Conservation (phyloP, 169 alveolate genomes). For the Fabrea salina region DNA sequence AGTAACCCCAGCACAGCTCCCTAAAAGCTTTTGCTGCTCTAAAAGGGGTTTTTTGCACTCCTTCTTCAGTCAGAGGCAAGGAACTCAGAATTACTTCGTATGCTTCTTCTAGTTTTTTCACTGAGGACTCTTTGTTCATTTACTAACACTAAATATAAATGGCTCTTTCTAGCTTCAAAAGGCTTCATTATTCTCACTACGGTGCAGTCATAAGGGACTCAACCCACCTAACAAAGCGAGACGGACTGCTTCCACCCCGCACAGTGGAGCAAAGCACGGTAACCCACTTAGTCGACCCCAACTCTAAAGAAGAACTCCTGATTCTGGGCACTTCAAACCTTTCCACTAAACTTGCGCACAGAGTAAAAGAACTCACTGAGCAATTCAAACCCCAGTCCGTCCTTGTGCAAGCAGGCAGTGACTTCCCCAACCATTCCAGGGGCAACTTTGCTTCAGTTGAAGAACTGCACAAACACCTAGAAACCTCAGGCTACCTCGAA, state of each 20-base stretch:
- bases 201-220: constrained; percentile 27
- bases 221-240: neutral
- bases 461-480: constrained; percentile 45
- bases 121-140: too few species aligned
- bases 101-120: too few species aligned
- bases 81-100: neutral
- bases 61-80: constrained; percentile 21
- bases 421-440: neutral
- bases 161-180: neutral
- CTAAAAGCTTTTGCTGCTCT: constrained; percentile 29
- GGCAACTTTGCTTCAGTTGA: constrained; percentile 36
- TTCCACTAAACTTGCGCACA: constrained; percentile 51
- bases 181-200: constrained; percentile 20
- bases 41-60: neutral
- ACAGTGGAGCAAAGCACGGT: constrained; percentile 4
- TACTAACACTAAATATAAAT: neutral
- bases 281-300: constrained; percentile 48
- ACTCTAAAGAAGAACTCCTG: constrained; percentile 51
- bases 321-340: constrained; percentile 57
- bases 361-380: constrained; percentile 42
- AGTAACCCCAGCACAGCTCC: neutral
- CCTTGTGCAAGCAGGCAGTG: constrained; percentile 40
- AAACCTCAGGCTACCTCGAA: neutral
- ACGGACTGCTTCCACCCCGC: neutral
- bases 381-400: constrained; percentile 54